A percentile compares a stretch with the other conserved stretches of the same genome.
Conservation (phyloP, 2,329 filamentous ascomycete species). For the Arachnopeziza araneosa region DNA sequence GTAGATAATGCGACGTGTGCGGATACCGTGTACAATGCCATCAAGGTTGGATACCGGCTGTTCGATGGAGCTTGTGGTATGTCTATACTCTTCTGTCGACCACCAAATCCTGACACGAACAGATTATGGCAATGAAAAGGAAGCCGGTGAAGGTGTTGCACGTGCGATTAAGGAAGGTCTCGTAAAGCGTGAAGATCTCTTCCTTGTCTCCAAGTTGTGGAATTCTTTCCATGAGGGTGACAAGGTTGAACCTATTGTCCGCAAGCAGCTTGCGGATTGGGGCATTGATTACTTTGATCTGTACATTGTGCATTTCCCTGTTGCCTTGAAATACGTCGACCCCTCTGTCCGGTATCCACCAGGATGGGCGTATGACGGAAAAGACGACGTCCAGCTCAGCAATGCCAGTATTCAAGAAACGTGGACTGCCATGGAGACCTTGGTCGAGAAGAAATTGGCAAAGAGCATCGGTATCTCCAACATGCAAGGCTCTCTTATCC, state of each 20-base stretch:
- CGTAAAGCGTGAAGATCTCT: conserved; percentile 80
- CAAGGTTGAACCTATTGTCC: conserved; percentile 67
- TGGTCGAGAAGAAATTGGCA: conserved; percentile 64
- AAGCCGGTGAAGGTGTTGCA: conserved; percentile 69
- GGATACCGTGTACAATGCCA: conserved; percentile 61
- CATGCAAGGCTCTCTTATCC: conserved; percentile 72
- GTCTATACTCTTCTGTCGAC: conserved; percentile 6
- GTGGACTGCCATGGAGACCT: conserved; percentile 72
- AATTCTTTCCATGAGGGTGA: conserved; percentile 83
- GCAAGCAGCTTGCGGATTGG: conserved; percentile 76
- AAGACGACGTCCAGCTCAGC: conserved; percentile 54
- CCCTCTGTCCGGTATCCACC: conserved; percentile 74
- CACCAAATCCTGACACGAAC: conserved; percentile 5
- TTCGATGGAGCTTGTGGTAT: conserved; percentile 56
- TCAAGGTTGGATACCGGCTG: conserved; percentile 54
- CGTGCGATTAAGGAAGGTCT: conserved; percentile 76
- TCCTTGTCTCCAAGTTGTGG: conserved; percentile 92
- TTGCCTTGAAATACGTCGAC: conserved; percentile 80
- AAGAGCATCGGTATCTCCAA: conserved; percentile 77
- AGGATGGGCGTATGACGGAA: conserved; percentile 65
- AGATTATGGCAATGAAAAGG: conserved; percentile 82
- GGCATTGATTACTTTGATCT: conserved; percentile 86
- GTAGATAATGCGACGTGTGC: conserved; percentile 58
- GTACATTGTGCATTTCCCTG: conserved; percentile 85
- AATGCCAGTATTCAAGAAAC: conserved; percentile 74